A percentile compares a stretch with the other conserved stretches of the same genome.
These are phyloP conservation scores for Geotrichum australiense DNA, from an alignment of 1,139 yeast species.

Conservation along the genomic window DNA sequence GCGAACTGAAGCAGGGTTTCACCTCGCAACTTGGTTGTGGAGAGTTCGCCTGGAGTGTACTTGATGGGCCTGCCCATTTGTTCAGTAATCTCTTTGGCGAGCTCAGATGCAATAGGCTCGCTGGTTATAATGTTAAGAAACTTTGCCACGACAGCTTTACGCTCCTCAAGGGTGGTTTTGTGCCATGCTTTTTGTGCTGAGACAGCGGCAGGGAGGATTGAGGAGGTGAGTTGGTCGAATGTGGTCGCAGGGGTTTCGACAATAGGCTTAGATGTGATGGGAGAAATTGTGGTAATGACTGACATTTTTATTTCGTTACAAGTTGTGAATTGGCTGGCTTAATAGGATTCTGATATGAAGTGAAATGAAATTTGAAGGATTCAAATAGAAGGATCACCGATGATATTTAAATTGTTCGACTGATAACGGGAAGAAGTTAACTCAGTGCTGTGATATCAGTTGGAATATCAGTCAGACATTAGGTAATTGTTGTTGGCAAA, in stretches of 20 bases:
- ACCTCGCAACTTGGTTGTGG: slow-evolving; percentile 33
- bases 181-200: slow-evolving; percentile 32
- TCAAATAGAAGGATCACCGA: no score
- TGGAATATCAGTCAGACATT: no score
- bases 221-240: slow-evolving; percentile 23
- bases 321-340: no score
- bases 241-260: slow-evolving; percentile 29
- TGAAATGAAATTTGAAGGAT: no score
- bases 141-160: slow-evolving; percentile 29
- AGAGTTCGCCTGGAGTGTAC: slow-evolving; percentile 33
- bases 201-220: slow-evolving; percentile 26
- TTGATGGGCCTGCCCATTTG: slow-evolving; percentile 37
- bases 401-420: no score
- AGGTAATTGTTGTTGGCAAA: no score
- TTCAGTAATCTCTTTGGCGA: slow-evolving; percentile 31
- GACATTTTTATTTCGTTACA: no score
- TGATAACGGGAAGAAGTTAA: no score
- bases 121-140: slow-evolving; percentile 29
- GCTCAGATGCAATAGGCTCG: slow-evolving; percentile 25
- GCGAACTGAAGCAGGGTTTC: slow-evolving; percentile 30
- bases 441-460: no score
- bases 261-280: slow-evolving; percentile 29
- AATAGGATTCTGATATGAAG: no score
- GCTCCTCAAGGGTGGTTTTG: slow-evolving; percentile 25
- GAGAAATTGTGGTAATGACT: slow-evolving; percentile 30